Evolutionary conservation across 495 filamentous ascomycete genomes (phyloP).

Genomic region (Xanthoparmelia taractica): DNA sequence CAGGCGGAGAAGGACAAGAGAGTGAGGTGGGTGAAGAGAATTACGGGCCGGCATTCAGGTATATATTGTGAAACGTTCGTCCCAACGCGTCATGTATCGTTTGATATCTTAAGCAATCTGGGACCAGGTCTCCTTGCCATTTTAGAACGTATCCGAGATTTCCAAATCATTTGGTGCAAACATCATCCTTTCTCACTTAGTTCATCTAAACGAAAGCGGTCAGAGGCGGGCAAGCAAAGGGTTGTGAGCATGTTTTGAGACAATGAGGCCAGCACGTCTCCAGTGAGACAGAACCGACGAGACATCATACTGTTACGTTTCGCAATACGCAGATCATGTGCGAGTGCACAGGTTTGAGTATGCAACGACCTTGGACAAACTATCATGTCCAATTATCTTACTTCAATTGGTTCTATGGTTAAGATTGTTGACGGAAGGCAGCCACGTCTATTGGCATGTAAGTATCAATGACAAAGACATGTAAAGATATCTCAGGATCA

Average conservation of each 20-base stretch:
- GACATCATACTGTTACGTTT: not conserved
- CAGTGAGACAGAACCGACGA: not conserved
- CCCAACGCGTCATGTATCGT: not conserved
- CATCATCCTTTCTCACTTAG: not conserved
- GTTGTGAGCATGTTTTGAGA: not conserved
- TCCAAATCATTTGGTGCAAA: not conserved
- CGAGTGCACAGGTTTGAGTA: not conserved
- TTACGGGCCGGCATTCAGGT: slow-evolving; percentile 42
- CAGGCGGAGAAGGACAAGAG: slow-evolving; percentile 24
- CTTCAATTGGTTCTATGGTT: not conserved
- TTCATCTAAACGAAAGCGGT: no score
- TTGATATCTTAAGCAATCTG: not conserved
- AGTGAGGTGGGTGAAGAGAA: slow-evolving; percentile 39
- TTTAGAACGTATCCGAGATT: no score
- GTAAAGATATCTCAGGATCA: not conserved
- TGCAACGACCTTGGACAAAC: not conserved
- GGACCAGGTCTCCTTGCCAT: not conserved
- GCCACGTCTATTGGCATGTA: not conserved
- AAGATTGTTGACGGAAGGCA: not conserved
- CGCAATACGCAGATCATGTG: not conserved
- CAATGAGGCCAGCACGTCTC: not conserved
- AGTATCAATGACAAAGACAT: not conserved
- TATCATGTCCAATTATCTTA: not conserved
- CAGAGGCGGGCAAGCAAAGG: no score
- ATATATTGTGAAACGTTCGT: not conserved